These are phyloP conservation scores for Ophiostoma tasmaniense DNA, from an alignment of 2,329 filamentous ascomycete genomes.

Conservation along the genomic window DNA sequence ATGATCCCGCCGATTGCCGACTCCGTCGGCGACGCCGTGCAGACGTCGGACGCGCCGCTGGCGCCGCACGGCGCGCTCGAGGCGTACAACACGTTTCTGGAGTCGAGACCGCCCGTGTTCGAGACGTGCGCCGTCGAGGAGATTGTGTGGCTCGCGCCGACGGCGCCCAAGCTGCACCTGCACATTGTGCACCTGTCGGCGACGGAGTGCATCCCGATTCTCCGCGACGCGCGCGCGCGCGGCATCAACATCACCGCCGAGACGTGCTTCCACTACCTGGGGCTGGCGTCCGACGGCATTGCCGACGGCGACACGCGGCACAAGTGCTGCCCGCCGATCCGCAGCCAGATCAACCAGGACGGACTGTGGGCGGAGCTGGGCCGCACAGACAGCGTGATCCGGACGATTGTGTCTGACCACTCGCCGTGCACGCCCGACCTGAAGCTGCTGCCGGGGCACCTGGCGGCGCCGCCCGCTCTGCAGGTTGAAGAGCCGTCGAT, in stretches of 20 bases:
- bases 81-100: constrained; percentile 81
- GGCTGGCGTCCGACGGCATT: constrained; percentile 73
- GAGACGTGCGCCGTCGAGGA: constrained; percentile 86
- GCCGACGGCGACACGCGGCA: constrained; percentile 79
- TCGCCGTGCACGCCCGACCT: constrained; percentile 92
- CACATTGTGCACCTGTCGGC: constrained; percentile 93
- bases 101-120: constrained; percentile 79
- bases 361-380: constrained; percentile 77
- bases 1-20: constrained; percentile 85
- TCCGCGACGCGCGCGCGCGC: constrained; percentile 59
- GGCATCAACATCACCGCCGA: constrained; percentile 87
- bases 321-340: constrained; percentile 92
- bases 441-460: constrained; percentile 70
- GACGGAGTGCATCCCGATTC: constrained; percentile 75
- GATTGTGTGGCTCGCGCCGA: constrained; percentile 70
- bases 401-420: constrained; percentile 90
- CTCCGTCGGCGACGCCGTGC: constrained; percentile 68
- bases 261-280: constrained; percentile 93
- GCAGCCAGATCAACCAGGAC: constrained; percentile 72
- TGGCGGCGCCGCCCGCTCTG: constrained; percentile 29
- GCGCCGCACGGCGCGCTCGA: constrained; percentile 64
- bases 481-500: constrained; percentile 27
- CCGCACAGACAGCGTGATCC: constrained; percentile 65
- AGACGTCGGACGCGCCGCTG: constrained; percentile 58
- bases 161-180: constrained; percentile 73